Evolutionary conservation across 371 early-diverging fungal genomes (phyloP), one percentile per base, ranked within the genome.

Genomic region (Sporodiniella umbellata): DNA sequence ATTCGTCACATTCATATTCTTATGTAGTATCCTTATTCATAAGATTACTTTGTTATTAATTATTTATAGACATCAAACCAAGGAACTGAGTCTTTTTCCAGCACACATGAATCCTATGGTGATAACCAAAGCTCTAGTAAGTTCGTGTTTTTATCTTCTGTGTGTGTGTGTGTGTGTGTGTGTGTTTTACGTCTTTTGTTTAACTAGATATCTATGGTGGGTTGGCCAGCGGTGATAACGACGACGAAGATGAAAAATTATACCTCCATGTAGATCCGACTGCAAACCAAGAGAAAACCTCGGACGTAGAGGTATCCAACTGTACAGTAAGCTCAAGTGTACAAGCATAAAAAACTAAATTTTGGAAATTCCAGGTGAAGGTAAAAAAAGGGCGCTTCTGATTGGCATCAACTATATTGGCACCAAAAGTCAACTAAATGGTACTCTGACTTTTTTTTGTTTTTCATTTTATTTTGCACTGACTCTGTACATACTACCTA

Each of bases 321-420:
- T 90, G 88, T 68, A 80, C 74, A 63, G 46, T 26, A 19, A 23
- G 14, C 7, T 28, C 30, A 28, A 28, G 10, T 19, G 6, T 17
- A 6, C 19, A 18, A 7, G 17, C 2, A 26, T 11, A 15, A 1
- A 4, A 2, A 18, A 8, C 3, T 12, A 25, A 35, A 1, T n/a
- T 14, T 5, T 4, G 11, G 19, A 42, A 21, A 40, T 25, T 14
- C 14, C 46, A 76, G 77, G 72, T 50, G 59, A 54, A 24, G 88
- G 91, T 25, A 75, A 84, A 49, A 90, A 87, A 63, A 79, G 86
- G 31, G 97, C 94, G 0, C 75, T 96, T 44, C 74, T 96, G 33
- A 82, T 96, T 51, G 97, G 97, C 33, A 94, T 95, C 68, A 96
- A 96, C 64, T 96, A 96, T 66, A 77, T 78, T 31, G 82, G 84